Conservation (phyloP, 192 early-diverging fungal genomes). For the Gonapodya prolifera region DNA sequence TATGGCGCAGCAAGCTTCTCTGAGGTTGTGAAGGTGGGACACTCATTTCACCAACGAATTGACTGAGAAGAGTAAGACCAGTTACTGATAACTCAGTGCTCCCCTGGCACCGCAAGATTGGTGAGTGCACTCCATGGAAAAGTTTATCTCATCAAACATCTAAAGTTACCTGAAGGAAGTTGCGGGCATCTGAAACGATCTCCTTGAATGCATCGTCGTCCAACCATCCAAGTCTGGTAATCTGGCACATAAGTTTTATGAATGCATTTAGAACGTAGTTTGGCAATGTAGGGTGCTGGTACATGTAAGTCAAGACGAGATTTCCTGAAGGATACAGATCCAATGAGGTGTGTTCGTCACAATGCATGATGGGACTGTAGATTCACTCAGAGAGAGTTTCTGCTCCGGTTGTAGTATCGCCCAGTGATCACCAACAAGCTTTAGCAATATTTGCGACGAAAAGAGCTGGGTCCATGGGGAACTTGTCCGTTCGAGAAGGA, state of each 20-base stretch:
- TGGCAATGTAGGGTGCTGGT: slow-evolving; percentile 34
- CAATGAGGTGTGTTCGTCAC: too few relatives aligned
- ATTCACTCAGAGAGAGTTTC: slow-evolving; percentile 40
- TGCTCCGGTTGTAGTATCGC: slow-evolving; percentile 31
- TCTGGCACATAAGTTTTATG: slow-evolving; percentile 43
- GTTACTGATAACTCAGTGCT: slow-evolving; percentile 41
- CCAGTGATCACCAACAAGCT: slow-evolving; percentile 44
- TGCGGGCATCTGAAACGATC: slow-evolving; percentile 20
- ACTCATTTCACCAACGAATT: slow-evolving; percentile 68
- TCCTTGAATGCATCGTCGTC: slow-evolving; percentile 54
- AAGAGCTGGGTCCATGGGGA: not conserved
- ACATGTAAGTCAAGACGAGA: slow-evolving; percentile 46
- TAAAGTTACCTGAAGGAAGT: slow-evolving; percentile 15
- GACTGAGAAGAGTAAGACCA: slow-evolving; percentile 50
- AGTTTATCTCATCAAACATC: not conserved
- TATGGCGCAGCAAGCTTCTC: slow-evolving; percentile 49
- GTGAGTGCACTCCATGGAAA: not conserved
- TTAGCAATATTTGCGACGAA: not conserved
- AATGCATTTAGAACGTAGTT: slow-evolving; percentile 44
- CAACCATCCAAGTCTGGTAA: slow-evolving; percentile 62
- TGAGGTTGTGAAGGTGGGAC: slow-evolving; percentile 25
- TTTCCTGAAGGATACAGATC: slow-evolving; percentile 26
- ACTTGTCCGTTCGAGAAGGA: not conserved
- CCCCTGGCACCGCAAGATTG: slow-evolving; percentile 17
- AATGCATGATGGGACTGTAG: slow-evolving; percentile 11